Conservation (phyloP, 2,329 filamentous ascomycete species). For the Calonectria crousiana region DNA sequence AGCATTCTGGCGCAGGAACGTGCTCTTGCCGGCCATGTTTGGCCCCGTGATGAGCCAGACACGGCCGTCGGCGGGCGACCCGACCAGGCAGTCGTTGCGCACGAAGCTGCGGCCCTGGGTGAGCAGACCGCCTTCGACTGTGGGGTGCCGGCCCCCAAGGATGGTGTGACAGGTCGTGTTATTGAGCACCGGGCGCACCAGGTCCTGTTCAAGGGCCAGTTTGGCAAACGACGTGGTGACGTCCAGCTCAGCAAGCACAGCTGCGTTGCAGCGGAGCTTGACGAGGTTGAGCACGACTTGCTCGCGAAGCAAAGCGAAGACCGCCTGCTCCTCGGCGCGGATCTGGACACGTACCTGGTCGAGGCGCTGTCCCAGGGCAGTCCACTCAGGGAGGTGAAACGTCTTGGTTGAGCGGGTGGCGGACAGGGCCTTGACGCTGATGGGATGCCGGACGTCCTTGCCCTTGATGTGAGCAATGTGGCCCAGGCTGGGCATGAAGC, state of each 20-base stretch:
- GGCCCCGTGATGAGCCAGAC: conserved; percentile 81
- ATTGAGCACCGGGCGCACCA: conserved; percentile 81
- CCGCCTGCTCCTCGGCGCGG: conserved; percentile 83
- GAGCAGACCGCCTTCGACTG: conserved; percentile 85
- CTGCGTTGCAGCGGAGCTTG: conserved; percentile 87
- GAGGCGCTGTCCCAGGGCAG: conserved; percentile 80
- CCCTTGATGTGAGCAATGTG: conserved; percentile 93
- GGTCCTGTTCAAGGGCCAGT: conserved; percentile 79
- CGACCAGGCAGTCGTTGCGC: conserved; percentile 86
- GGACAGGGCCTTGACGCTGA: conserved; percentile 65
- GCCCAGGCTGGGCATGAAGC: conserved; percentile 88
- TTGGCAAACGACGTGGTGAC: conserved; percentile 87
- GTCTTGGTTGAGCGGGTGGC: conserved; percentile 87
- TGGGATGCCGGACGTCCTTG: conserved; percentile 69
- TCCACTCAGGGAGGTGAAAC: conserved; percentile 89
- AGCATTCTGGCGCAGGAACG: conserved; percentile 94
- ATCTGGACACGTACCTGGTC: conserved; percentile 85
- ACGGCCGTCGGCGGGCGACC: conserved; percentile 73
- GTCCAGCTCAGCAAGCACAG: conserved; percentile 94
- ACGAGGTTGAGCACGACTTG: conserved; percentile 85
- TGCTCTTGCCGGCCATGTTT: conserved; percentile 99
- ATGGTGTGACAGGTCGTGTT: conserved; percentile 77
- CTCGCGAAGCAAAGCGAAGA: conserved; percentile 81
- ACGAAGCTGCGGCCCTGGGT: conserved; percentile 86
- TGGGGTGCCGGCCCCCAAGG: conserved; percentile 89